phyloP scores from a whole-genome alignment of 225 moss, liverwort and hornwort genomes.

The Pleurozium schreberi region DNA sequence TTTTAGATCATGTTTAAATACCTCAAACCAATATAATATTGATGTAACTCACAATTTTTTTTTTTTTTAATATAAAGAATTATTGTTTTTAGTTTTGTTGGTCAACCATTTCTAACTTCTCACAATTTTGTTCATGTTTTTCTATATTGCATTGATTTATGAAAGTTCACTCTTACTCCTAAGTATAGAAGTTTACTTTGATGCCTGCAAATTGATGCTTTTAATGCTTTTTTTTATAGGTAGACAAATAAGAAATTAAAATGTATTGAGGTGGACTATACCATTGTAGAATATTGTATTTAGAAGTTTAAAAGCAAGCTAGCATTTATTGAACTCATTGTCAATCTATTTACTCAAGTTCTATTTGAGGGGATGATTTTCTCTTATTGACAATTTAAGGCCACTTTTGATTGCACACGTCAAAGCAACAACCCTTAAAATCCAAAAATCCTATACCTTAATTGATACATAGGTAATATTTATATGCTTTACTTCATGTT shows the following conservation, averaged over 20 bases:
- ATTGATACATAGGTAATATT: background rate
- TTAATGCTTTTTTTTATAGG: background rate
- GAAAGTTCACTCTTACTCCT: background rate
- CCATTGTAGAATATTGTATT: background rate
- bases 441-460: background rate
- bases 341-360: background rate
- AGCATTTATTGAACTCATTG: background rate
- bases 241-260: background rate
- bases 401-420: background rate
- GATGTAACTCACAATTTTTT: no score
- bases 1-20: background rate
- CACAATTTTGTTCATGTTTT: background rate
- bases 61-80: background rate
- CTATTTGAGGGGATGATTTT: background rate
- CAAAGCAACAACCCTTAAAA: background rate
- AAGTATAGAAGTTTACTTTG: background rate
- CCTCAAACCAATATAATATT: rapidly evolving
- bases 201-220: background rate
- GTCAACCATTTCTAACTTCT: background rate
- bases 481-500: background rate
- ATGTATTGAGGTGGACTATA: background rate
- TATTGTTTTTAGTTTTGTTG: background rate
- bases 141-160: background rate
- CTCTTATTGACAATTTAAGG: background rate
- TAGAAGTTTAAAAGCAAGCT: background rate